These are phyloP conservation scores for Centella asiatica DNA, from an alignment of 129 eudicot genomes.

Conservation along the genomic window DNA sequence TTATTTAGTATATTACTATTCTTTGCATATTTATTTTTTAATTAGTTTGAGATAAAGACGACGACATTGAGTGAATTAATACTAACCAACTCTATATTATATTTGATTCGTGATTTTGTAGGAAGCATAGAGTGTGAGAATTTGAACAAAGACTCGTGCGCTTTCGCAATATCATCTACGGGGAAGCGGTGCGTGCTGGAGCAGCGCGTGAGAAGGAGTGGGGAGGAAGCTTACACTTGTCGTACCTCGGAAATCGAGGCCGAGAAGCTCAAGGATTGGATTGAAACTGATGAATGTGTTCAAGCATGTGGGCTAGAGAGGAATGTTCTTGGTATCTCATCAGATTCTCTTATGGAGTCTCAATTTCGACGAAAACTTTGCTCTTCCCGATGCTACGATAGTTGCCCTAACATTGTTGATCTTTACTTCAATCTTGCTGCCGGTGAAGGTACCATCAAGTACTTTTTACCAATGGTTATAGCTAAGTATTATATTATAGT, in stretches of 20 bases:
- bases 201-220: constrained; percentile 48
- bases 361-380: constrained; percentile 57
- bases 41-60: not conserved
- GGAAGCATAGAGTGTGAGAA: constrained; percentile 64
- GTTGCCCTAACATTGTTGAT: constrained; percentile 81
- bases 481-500: no score
- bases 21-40: not conserved
- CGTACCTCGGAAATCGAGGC: constrained; percentile 63
- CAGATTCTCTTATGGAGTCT: constrained; percentile 63
- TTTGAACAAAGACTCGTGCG: constrained; percentile 58
- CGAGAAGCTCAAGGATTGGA: constrained; percentile 39
- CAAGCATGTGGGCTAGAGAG: constrained; percentile 74
- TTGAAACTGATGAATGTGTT: constrained; percentile 59
- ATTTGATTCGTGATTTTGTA: not conserved
- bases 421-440: constrained; percentile 87
- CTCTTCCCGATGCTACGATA: constrained; percentile 54
- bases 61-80: not conserved
- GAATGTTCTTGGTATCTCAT: constrained; percentile 61
- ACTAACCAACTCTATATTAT: not conserved
- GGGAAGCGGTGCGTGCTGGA: constrained; percentile 92
- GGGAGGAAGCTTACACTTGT: constrained; percentile 50
- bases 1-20: not conserved
- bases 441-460: constrained; percentile 62
- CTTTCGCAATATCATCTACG: constrained; percentile 60
- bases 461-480: not conserved